A percentile compares a stretch with the other conserved stretches of the same genome.
phyloP scores from a whole-genome alignment of 352 stramenopile genomes.

The Phytophthora fragariae region DNA sequence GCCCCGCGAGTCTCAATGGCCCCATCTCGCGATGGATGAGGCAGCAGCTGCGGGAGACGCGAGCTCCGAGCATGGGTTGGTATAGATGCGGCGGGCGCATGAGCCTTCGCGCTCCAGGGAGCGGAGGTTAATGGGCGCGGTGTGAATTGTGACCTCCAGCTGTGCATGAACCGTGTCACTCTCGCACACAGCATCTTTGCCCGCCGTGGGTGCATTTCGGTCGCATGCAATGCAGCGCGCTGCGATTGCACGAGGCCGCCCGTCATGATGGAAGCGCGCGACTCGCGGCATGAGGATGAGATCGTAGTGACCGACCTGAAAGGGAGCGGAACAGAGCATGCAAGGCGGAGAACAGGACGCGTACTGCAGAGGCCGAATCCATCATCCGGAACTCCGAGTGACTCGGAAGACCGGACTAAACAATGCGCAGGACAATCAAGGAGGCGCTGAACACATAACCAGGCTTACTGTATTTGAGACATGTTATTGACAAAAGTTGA shows the following conservation, averaged over 20 bases:
- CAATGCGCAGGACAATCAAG: neutral
- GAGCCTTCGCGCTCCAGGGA: neutral
- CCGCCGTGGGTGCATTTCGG: constrained; percentile 8
- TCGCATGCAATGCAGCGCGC: neutral
- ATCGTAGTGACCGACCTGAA: neutral
- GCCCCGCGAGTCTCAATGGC: constrained; percentile 16
- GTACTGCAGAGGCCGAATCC: too few species aligned
- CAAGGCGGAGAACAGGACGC: too few species aligned
- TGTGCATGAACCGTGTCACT: constrained; percentile 35
- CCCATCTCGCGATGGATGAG: constrained; percentile 35
- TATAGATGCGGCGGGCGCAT: constrained; percentile 26
- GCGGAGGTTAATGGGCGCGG: constrained; percentile 24
- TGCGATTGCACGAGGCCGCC: too few species aligned
- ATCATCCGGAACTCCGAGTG: too few species aligned
- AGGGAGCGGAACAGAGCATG: too few species aligned
- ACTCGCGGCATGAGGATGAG: neutral
- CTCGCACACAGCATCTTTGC: constrained; percentile 24
- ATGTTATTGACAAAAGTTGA: neutral
- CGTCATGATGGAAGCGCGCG: too few species aligned
- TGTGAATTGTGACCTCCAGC: constrained; percentile 33
- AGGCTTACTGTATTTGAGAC: neutral
- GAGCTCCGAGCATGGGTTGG: constrained; percentile 16
- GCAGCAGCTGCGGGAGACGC: constrained; percentile 20
- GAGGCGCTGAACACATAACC: neutral
- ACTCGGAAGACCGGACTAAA: too few species aligned